Evolutionary conservation across 2,329 filamentous ascomycete genomes (phyloP).

Genomic region (Fusarium xylarioides): DNA sequence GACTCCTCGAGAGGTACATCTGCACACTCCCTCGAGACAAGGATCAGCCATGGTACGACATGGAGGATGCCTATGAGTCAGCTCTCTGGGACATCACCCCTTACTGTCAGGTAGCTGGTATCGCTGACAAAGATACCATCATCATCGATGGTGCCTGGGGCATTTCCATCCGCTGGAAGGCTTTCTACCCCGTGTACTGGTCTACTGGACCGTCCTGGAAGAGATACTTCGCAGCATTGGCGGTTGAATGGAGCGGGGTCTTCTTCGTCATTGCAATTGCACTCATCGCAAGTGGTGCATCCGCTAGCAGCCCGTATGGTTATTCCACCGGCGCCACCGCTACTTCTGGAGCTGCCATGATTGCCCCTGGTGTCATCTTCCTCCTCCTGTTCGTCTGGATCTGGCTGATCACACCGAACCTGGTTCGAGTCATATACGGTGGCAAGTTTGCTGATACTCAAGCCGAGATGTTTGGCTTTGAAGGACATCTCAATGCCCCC

Average conservation of each 20-base stretch:
- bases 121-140: slow-evolving; percentile 47
- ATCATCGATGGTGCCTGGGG: slow-evolving; percentile 47
- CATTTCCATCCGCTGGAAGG: slow-evolving; percentile 46
- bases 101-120: slow-evolving; percentile 46
- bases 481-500: slow-evolving; percentile 44
- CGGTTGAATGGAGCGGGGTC: slow-evolving; percentile 34
- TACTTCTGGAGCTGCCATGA: slow-evolving; percentile 2
- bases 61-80: slow-evolving; percentile 46
- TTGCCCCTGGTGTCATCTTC: slow-evolving; percentile 36
- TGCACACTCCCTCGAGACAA: slow-evolving; percentile 40
- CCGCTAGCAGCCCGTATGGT: background rate
- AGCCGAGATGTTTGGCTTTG: slow-evolving; percentile 46
- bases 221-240: slow-evolving; percentile 23
- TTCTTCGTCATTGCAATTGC: slow-evolving; percentile 36
- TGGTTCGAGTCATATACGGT: slow-evolving; percentile 42
- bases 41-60: slow-evolving; percentile 44
- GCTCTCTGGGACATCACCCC: slow-evolving; percentile 49
- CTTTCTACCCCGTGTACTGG: slow-evolving; percentile 43
- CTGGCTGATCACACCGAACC: slow-evolving; percentile 38
- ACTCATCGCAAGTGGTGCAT: slow-evolving; percentile 27
- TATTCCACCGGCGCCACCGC: background rate
- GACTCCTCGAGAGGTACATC: slow-evolving; percentile 47
- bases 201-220: slow-evolving; percentile 40
- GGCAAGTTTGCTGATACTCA: slow-evolving; percentile 45
- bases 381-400: slow-evolving; percentile 37